Evolutionary conservation across 78 protist species (phyloP).

Genomic region (Isochrysis galbana): DNA sequence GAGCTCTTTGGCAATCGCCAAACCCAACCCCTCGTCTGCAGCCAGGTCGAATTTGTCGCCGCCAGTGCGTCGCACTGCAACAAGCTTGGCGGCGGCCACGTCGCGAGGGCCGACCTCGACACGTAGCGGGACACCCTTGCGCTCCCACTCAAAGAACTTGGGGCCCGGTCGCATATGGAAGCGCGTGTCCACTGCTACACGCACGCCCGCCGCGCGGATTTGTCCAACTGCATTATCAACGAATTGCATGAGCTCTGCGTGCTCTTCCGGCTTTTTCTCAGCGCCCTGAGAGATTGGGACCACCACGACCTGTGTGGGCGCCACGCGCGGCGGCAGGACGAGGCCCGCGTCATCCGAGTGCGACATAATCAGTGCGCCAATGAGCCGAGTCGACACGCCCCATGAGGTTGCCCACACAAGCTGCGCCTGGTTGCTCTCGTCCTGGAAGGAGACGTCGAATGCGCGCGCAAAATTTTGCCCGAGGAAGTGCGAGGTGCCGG

Average conservation of each 20-base stretch:
- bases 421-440: not conserved
- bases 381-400: conserved; percentile 57
- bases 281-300: conserved; percentile 27
- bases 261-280: not conserved
- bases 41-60: not conserved
- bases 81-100: not conserved
- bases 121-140: conserved; percentile 63
- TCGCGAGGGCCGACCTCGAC: conserved; percentile 52
- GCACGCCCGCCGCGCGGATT: conserved; percentile 37
- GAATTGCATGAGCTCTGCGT: not conserved
- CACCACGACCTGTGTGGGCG: conserved; percentile 42
- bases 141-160: conserved; percentile 55
- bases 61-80: not conserved
- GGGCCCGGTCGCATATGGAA: not conserved
- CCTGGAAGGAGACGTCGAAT: conserved; percentile 27
- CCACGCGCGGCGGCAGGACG: conserved; percentile 52
- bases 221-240: not conserved
- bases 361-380: conserved; percentile 53
- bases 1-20: not conserved
- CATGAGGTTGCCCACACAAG: conserved; percentile 49
- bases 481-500: conserved; percentile 11
- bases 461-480: conserved; percentile 64
- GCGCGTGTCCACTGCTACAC: conserved; percentile 14
- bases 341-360: conserved; percentile 63
- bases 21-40: not conserved